Evolutionary conservation across 1,284 basidiomycete genomes (phyloP).

Genomic region (Veloporphyrellus conicus): DNA sequence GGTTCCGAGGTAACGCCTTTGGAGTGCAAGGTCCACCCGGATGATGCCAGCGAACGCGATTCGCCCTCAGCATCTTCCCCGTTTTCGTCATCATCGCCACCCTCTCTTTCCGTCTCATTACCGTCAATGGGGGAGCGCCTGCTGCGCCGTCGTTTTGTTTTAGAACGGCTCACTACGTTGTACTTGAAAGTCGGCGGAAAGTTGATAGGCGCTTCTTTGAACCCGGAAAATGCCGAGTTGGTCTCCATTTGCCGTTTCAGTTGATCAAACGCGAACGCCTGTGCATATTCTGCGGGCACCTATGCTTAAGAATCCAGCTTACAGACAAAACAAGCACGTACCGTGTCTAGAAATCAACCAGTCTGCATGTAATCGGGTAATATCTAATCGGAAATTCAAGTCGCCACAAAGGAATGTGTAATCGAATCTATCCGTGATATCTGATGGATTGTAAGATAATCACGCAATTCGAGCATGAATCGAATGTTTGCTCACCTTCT

Average conservation of each 20-base stretch:
- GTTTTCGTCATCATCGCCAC: conserved; percentile 38
- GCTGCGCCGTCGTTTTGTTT: conserved; percentile 37
- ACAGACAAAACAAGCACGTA: conserved; percentile 15
- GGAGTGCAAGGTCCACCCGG: conserved; percentile 48
- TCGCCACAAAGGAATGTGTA: conserved; percentile 80
- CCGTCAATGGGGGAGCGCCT: conserved; percentile 34
- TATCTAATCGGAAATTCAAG: conserved; percentile 72
- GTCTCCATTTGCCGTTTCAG: conserved; percentile 65
- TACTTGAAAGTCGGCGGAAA: conserved; percentile 87
- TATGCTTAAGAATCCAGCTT: conserved; percentile 1
- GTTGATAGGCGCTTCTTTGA: conserved; percentile 63
- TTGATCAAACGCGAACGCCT: conserved; percentile 79
- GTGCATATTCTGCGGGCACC: conserved; percentile 51
- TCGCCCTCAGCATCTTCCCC: conserved; percentile 44
- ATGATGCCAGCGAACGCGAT: conserved; percentile 50
- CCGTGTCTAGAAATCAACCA: conserved; percentile 61
- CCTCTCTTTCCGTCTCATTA: conserved; percentile 32
- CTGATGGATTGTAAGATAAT: conserved; percentile 36
- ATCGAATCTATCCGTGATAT: conserved; percentile 80
- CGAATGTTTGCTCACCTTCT: conserved; percentile 50
- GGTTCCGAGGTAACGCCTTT: conserved; percentile 35
- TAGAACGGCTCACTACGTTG: conserved; percentile 60
- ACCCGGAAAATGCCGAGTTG: conserved; percentile 61
- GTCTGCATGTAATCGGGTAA: conserved; percentile 71
- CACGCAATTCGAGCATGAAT: background rate